A percentile compares a stretch with the other conserved stretches of the same genome.
These are phyloP conservation scores for Eleusine indica DNA, from an alignment of 176 grass and related monocot species.

Conservation along the genomic window DNA sequence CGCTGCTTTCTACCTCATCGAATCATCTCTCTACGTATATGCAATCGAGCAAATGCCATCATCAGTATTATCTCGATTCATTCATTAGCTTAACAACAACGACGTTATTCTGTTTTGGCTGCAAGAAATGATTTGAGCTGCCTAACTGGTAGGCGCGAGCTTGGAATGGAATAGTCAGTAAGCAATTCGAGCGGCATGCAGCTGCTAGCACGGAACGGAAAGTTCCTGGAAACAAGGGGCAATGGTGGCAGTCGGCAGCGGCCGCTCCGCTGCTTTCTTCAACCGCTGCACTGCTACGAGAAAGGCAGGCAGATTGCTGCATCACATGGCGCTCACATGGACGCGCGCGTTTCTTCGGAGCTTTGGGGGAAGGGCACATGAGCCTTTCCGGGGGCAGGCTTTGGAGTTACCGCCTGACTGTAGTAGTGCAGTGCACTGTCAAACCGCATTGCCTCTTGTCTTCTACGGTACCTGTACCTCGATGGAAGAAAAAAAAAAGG, in stretches of 20 bases:
- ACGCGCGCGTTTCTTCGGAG: neutral
- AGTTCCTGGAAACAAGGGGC: conserved; percentile 31
- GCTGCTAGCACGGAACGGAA: neutral
- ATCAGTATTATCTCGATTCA: neutral
- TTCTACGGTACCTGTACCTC: neutral
- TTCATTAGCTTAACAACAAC: neutral
- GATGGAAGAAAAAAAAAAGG: neutral
- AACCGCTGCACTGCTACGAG: conserved; percentile 11
- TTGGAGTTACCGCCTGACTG: neutral
- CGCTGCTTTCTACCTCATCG: neutral
- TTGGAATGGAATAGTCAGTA: neutral
- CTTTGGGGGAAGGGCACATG: neutral
- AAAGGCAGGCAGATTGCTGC: conserved; percentile 39
- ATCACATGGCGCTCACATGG: conserved; percentile 39
- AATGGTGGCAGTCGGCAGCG: neutral
- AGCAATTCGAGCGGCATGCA: neutral
- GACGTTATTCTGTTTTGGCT: neutral
- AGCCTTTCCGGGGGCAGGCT: neutral
- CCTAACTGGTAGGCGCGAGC: neutral
- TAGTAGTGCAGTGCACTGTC: neutral
- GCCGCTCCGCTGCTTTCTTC: neutral
- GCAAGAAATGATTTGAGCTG: neutral
- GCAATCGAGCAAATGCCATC: neutral
- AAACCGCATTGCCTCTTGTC: neutral
- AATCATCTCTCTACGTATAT: neutral